These are phyloP conservation scores for Dactylonectria estremocensis DNA, from an alignment of 2,329 filamentous ascomycete species.

Conservation along the genomic window DNA sequence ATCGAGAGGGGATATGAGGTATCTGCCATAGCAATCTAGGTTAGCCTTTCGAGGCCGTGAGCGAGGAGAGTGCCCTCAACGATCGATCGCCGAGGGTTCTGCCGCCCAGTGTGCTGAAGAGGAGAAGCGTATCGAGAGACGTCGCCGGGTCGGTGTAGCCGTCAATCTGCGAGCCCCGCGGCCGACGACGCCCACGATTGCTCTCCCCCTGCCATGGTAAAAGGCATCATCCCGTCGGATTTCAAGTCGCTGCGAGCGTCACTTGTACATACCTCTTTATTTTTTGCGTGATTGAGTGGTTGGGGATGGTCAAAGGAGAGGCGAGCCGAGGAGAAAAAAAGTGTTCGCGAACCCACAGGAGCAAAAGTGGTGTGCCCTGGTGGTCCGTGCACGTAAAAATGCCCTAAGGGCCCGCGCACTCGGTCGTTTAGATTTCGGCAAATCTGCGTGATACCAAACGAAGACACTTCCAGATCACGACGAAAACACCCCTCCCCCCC, in stretches of 20 bases:
- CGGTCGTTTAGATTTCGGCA: constrained; percentile 54
- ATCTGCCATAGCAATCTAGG: constrained; percentile 66
- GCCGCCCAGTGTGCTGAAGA: constrained; percentile 76
- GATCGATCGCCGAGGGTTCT: constrained; percentile 75
- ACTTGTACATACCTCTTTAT: constrained; percentile 63
- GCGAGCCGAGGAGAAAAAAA: constrained; percentile 34
- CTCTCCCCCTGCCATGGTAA: constrained; percentile 72
- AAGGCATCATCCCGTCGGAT: constrained; percentile 59
- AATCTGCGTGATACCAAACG: constrained; percentile 54
- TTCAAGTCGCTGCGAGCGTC: constrained; percentile 51
- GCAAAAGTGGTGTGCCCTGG: constrained; percentile 55
- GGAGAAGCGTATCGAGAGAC: constrained; percentile 73
- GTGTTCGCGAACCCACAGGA: constrained; percentile 19
- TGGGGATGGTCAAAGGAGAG: constrained; percentile 46
- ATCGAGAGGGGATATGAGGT: constrained; percentile 76
- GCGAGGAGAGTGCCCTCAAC: constrained; percentile 79
- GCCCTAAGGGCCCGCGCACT: constrained; percentile 59
- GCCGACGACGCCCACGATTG: constrained; percentile 65
- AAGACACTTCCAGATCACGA: constrained; percentile 52
- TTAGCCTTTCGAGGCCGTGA: constrained; percentile 75
- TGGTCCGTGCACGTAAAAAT: constrained; percentile 62
- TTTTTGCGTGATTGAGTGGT: constrained; percentile 47
- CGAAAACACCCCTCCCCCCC: constrained; percentile 42
- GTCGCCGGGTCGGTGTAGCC: constrained; percentile 29
- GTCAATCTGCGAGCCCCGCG: constrained; percentile 45